Evolutionary conservation across 805 yeast genomes (phyloP).

Genomic region (Kurtzmaniella cleridarum): DNA sequence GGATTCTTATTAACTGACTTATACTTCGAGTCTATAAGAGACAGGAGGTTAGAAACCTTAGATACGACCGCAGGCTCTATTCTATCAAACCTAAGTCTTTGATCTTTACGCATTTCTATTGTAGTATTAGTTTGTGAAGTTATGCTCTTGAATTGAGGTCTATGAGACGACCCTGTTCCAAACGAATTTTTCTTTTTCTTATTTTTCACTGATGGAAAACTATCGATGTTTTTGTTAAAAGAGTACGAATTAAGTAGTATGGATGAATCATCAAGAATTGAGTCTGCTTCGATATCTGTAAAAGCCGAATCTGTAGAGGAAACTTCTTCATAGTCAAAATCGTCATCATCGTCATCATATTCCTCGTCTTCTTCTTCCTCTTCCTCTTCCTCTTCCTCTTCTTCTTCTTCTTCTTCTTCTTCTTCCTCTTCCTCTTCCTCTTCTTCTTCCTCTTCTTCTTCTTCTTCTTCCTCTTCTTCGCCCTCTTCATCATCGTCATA

Average conservation of each 20-base stretch:
- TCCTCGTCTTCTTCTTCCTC: slow-evolving; percentile 18
- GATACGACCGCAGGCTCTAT: slow-evolving; percentile 8
- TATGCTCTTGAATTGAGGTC: slow-evolving; percentile 1
- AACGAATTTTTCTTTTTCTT: slow-evolving; percentile 15
- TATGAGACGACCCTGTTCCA: slow-evolving; percentile 3
- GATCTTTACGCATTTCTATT: slow-evolving; percentile 2
- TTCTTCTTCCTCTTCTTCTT: slow-evolving; percentile 4
- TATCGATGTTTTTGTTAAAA: slow-evolving; percentile 10
- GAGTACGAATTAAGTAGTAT: slow-evolving; percentile 19
- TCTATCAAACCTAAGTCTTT: slow-evolving; percentile 17
- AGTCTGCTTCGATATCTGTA: slow-evolving; percentile 38
- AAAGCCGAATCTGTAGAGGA: slow-evolving; percentile 37
- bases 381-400: slow-evolving; percentile 14
- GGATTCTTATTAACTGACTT: slow-evolving; percentile 37
- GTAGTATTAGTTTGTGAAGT: slow-evolving; percentile 4
- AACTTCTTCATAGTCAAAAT: slow-evolving; percentile 20
- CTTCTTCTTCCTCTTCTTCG: slow-evolving; percentile 3
- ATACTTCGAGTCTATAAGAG: slow-evolving; percentile 34
- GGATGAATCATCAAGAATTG: slow-evolving; percentile 24
- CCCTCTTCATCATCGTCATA: slow-evolving; percentile 12
- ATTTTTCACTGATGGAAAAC: slow-evolving; percentile 8
- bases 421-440: slow-evolving; percentile 10
- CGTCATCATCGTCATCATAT: slow-evolving; percentile 25
- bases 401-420: slow-evolving; percentile 9
- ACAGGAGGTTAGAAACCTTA: slow-evolving; percentile 34